These are phyloP conservation scores for Colletotrichum godetiae DNA, from an alignment of 2,329 filamentous ascomycete species.

Conservation along the genomic window DNA sequence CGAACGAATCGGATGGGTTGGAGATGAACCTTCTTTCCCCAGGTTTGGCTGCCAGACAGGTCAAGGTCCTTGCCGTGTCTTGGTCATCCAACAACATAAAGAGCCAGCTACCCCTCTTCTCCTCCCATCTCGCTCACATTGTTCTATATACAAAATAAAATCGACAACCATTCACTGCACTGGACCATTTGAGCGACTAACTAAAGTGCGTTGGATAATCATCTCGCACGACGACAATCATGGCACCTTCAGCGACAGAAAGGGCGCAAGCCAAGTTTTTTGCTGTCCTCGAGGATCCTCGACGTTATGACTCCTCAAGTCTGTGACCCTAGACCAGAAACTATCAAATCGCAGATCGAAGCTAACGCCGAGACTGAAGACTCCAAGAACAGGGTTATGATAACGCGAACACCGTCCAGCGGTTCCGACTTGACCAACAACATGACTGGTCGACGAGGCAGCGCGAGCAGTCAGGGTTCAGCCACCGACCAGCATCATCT, in stretches of 20 bases:
- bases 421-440: conserved; percentile 29
- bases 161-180: not conserved
- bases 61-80: not conserved
- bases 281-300: conserved; percentile 26
- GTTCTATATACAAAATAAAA: not conserved
- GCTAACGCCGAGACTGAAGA: not conserved
- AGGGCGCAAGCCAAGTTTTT: conserved; percentile 31
- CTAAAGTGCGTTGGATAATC: not conserved
- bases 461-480: conserved; percentile 24
- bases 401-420: conserved; percentile 24
- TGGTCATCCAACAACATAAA: not conserved
- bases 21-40: not conserved
- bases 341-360: not conserved
- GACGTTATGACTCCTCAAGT: conserved; percentile 26
- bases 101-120: conserved; percentile 10
- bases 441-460: conserved; percentile 13
- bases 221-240: not conserved
- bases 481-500: conserved; percentile 5
- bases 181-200: too few species aligned
- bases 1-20: conserved; percentile 26
- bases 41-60: not conserved
- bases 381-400: conserved; percentile 28
- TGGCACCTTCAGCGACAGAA: conserved; percentile 21
- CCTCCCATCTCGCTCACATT: too few species aligned
- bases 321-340: not conserved